Base-by-base conservation (phyloP, 192 early-diverging fungal genomes). In the Coemansia asiatica region DNA sequence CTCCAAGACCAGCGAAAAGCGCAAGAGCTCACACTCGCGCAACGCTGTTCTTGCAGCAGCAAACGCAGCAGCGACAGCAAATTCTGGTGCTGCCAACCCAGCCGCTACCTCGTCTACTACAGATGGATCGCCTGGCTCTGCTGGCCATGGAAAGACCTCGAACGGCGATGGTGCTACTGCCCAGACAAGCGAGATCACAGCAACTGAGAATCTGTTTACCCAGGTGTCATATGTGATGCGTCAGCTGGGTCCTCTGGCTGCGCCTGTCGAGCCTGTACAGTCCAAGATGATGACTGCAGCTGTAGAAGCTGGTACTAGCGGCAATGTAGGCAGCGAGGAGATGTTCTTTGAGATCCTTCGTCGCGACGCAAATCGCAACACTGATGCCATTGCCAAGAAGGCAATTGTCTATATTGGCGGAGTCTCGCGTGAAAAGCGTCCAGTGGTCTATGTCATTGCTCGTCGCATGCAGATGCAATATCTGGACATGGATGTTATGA, bases 161-260 rank as follows among this genome's bases (percentile, higher is more conserved):
- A 47, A 9, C 28, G 60, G 60, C 36, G 56, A 22, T 9, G 40
- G n/a, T 9, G 46, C 26, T 36, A 22, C 22, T 26, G 56, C 59
- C 1, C 47, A 26, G 26, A 27, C 61, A 0, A 64, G 74, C 21
- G 56, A 69, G 69, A 57, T 78, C 53, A 71, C 87, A 29, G 54
- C 73, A 4, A 87, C 87, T 29, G 91, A 90, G 69, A 84, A 87
- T 12, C 68, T 86, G 21, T 92, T 92, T 71, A 88, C 89, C 47
- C 90, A 90, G 50, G 84, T 98, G 2, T 92, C 92, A 5, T 91
- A 88, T 49, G 69, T 98, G 25, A 72, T 98, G 55, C 89, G 91
- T 18, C 91, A 92, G 63, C 82, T 98, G 10, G 95, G 95, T n/a
- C 89, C 92, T 44, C 90, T 91, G 7, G 86, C 93, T 10, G 90